Percentiles rank a stretch among this genome's conserved stretches.
Conservation (phyloP, 495 filamentous ascomycete species). For the Friedmanniomyces simplex region DNA sequence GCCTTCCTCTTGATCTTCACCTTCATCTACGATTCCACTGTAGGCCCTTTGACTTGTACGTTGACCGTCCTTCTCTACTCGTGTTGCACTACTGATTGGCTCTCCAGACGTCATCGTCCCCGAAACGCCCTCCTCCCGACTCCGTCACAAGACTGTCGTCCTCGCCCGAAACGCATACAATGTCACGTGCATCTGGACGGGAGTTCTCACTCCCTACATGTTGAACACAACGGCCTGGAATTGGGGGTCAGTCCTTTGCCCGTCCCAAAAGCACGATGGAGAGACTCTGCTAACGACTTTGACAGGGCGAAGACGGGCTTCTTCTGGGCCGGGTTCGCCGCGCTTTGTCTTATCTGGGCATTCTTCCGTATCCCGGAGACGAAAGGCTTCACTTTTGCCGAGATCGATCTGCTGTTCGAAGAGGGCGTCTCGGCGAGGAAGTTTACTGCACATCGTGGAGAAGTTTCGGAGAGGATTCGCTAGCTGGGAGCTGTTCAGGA, state of each 20-base stretch:
- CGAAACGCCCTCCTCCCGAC: constrained; percentile 60
- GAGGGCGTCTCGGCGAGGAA: constrained; percentile 38
- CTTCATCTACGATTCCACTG: constrained; percentile 61
- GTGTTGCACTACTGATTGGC: background rate
- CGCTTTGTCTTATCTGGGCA: constrained; percentile 21
- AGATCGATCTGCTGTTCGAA: constrained; percentile 51
- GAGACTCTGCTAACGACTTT: background rate
- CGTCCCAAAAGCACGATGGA: background rate
- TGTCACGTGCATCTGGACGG: constrained; percentile 56
- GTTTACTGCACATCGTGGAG: constrained; percentile 25
- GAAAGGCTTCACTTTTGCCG: constrained; percentile 37
- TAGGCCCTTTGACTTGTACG: constrained; percentile 50
- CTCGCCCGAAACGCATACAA: constrained; percentile 64
- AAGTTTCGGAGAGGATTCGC: background rate
- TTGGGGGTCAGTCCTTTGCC: constrained; percentile 36
- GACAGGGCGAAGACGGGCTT: constrained; percentile 24
- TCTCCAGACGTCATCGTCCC: constrained; percentile 53
- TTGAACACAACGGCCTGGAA: constrained; percentile 63
- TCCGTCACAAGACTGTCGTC: constrained; percentile 70
- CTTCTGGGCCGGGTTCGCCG: constrained; percentile 29
- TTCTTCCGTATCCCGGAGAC: constrained; percentile 24
- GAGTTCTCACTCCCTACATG: constrained; percentile 66
- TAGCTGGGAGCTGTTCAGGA: background rate
- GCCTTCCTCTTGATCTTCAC: constrained; percentile 64
- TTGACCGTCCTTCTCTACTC: constrained; percentile 40